Conservation (phyloP, 106 monocot genomes). For the Phalaenopsis equestris region DNA sequence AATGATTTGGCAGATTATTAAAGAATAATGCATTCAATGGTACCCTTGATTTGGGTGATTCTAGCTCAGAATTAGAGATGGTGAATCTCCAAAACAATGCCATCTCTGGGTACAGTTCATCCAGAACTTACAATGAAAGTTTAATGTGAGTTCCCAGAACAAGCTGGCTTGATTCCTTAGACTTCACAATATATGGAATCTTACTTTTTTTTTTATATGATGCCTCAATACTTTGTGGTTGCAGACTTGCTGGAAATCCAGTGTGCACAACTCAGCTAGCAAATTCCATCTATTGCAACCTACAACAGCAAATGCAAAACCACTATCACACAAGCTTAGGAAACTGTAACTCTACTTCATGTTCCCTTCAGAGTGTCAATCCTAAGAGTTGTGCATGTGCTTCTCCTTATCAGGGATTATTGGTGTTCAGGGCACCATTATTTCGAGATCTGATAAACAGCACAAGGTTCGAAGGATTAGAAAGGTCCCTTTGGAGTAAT, state of each 20-base stretch:
- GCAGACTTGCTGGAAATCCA: conserved; percentile 63
- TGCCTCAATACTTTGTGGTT: not conserved
- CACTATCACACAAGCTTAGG: conserved; percentile 46
- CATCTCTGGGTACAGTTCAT: conserved; percentile 15
- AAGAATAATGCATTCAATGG: conserved; percentile 54
- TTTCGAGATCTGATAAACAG: conserved; percentile 41
- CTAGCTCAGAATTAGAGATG: conserved; percentile 29
- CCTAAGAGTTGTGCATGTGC: conserved; percentile 54
- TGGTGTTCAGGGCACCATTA: conserved; percentile 49
- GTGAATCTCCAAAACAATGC: conserved; percentile 60
- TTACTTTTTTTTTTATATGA: not conserved
- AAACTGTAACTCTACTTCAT: conserved; percentile 25
- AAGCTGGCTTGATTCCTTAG: not conserved
- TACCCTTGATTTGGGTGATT: conserved; percentile 40
- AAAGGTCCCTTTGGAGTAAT: conserved; percentile 29
- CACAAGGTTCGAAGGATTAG: conserved; percentile 35
- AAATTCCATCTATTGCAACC: conserved; percentile 27
- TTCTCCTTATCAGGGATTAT: conserved; percentile 48
- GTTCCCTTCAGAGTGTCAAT: conserved; percentile 21
- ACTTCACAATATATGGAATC: not conserved
- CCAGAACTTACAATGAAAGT: conserved; percentile 10
- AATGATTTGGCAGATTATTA: conserved; percentile 30
- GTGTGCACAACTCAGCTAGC: conserved; percentile 19
- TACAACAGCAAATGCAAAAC: conserved; percentile 1
- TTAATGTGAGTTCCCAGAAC: conserved; percentile 29